These are phyloP conservation scores for Oryza nivara DNA, from an alignment of 176 grass and related monocot genomes.

Conservation along the genomic window DNA sequence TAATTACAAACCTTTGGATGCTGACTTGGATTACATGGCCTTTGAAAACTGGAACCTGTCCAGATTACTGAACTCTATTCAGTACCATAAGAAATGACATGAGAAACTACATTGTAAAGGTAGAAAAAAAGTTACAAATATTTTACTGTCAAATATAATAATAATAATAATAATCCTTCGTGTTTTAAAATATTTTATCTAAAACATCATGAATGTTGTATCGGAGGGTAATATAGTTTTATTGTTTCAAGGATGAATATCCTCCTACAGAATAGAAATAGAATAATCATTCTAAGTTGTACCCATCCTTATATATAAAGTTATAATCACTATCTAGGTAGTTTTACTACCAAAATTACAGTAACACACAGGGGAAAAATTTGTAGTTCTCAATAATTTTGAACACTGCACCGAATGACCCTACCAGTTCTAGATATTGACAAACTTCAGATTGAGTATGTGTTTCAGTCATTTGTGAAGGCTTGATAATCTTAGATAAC, in stretches of 20 bases:
- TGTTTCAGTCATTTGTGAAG: constrained; percentile 1
- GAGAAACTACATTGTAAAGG: not conserved
- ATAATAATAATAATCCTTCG: too few species aligned
- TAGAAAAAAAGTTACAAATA: constrained; percentile 2
- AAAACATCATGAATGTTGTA: constrained; percentile 19
- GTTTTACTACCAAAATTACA: not conserved
- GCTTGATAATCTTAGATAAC: not conserved
- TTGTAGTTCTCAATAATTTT: not conserved
- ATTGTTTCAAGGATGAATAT: not conserved
- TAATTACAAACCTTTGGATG: not conserved
- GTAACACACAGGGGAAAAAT: not conserved
- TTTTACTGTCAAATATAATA: not conserved
- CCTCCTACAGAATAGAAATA: not conserved
- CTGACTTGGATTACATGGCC: too few species aligned
- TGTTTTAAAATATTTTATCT: constrained; percentile 4
- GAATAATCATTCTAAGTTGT: constrained; percentile 15
- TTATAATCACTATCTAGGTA: not conserved
- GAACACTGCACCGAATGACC: constrained; percentile 6
- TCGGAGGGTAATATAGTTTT: not conserved
- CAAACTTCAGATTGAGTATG: not conserved
- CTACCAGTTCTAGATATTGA: not conserved
- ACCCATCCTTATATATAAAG: not conserved
- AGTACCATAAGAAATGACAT: not conserved
- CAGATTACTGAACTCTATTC: not conserved
- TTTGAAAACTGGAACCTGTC: too few species aligned